phyloP scores from a whole-genome alignment of 1,284 basidiomycete species.

The Fereydounia khargensis region DNA sequence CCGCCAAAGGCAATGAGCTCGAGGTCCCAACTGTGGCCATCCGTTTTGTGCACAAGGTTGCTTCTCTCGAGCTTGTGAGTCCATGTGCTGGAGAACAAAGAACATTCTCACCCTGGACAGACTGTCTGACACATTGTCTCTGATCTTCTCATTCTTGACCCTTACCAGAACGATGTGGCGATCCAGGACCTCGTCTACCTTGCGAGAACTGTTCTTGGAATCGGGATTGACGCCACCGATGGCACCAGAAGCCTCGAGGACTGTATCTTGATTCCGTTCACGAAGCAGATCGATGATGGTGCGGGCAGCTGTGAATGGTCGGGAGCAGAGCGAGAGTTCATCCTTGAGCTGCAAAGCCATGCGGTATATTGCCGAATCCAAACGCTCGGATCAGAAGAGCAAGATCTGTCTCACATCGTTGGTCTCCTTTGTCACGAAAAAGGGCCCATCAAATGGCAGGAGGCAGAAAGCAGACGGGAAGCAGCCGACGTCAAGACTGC shows the following conservation, averaged over 20 bases:
- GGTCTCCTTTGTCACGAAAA: slow-evolving; percentile 20
- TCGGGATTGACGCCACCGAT: neutral
- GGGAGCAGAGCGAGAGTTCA: slow-evolving; percentile 7
- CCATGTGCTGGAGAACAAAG: no score
- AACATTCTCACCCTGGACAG: no score
- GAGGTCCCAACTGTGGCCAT: slow-evolving; percentile 26
- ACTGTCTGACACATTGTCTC: no score
- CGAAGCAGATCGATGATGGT: neutral
- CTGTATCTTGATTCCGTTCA: slow-evolving; percentile 9
- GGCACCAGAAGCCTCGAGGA: neutral
- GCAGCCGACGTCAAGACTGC: slow-evolving; percentile 8
- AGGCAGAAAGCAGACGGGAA: slow-evolving; percentile 5
- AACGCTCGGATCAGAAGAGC: neutral
- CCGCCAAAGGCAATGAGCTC: slow-evolving; percentile 24
- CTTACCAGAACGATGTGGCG: neutral
- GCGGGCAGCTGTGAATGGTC: no score
- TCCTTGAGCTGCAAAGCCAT: slow-evolving; percentile 17
- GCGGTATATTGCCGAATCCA: slow-evolving; percentile 7
- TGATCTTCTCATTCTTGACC: no score
- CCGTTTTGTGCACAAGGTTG: slow-evolving; percentile 4
- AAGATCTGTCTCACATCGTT: slow-evolving; percentile 7
- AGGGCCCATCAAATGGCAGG: slow-evolving; percentile 25
- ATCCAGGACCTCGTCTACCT: slow-evolving; percentile 10
- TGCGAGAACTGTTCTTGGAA: neutral
- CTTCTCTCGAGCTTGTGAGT: neutral